These are phyloP conservation scores for Stellera chamaejasme DNA, from an alignment of 345 rosid genomes.

Conservation along the genomic window DNA sequence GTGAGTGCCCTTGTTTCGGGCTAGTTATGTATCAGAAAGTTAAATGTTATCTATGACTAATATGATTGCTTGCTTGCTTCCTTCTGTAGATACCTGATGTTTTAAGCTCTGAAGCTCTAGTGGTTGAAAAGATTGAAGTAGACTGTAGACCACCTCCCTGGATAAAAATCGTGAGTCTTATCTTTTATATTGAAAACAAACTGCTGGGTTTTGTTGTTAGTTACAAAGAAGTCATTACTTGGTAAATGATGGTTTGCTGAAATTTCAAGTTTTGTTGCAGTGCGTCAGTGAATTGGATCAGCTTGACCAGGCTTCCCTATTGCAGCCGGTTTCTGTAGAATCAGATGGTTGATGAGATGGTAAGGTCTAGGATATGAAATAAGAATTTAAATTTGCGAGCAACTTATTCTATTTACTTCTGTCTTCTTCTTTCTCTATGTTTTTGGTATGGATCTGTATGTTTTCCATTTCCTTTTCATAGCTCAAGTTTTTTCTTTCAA, in stretches of 20 bases:
- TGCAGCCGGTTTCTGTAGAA: conserved; percentile 45
- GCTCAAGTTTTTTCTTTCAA: too few species aligned
- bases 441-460: too few species aligned
- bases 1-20: too few species aligned
- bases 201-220: conserved; percentile 1
- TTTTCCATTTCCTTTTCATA: too few species aligned
- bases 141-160: conserved; percentile 23
- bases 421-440: too few species aligned
- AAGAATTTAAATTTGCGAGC: conserved; percentile 15
- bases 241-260: not conserved
- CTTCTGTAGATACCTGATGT: conserved; percentile 35
- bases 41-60: not conserved
- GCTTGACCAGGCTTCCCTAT: conserved; percentile 44
- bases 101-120: conserved; percentile 30
- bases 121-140: conserved; percentile 30
- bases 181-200: not conserved
- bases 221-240: conserved; percentile 3
- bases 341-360: conserved; percentile 63
- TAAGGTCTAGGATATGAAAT: conserved; percentile 32
- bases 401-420: conserved; percentile 27
- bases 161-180: conserved; percentile 57
- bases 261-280: conserved; percentile 24
- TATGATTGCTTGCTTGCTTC: not conserved
- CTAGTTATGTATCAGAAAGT: too few species aligned
- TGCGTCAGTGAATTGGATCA: conserved; percentile 44